Conservation (phyloP, 441 rosid species). For the Omphalea diandra region DNA sequence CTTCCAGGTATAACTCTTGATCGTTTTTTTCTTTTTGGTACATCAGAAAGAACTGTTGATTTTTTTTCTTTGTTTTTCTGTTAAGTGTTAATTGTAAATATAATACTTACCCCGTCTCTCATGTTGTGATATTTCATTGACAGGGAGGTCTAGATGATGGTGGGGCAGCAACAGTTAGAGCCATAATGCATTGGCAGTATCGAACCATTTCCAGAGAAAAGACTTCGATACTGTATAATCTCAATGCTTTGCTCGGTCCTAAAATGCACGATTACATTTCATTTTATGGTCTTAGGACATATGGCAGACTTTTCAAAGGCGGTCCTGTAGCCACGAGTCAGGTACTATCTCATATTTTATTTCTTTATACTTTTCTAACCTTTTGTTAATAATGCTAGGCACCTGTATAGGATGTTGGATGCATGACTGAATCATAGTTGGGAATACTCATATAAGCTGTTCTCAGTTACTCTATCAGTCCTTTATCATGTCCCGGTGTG, state of each 20-base stretch:
- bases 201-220: constrained; percentile 90
- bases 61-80: too few species aligned
- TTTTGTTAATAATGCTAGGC: not conserved
- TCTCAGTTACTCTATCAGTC: too few species aligned
- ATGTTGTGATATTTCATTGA: constrained; percentile 21
- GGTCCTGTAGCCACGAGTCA: constrained; percentile 95
- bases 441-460: not conserved
- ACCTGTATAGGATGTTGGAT: not conserved
- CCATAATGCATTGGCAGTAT: constrained; percentile 99
- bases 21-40: too few species aligned
- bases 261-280: constrained; percentile 81
- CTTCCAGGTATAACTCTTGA: constrained; percentile 63
- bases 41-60: too few species aligned
- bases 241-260: constrained; percentile 60
- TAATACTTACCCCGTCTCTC: constrained; percentile 1
- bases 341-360: constrained; percentile 39
- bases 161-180: constrained; percentile 98
- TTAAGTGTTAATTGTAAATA: constrained; percentile 12
- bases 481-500: not conserved
- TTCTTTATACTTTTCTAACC: not conserved
- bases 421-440: not conserved
- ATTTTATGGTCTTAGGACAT: constrained; percentile 88
- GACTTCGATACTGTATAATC: constrained; percentile 78
- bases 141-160: constrained; percentile 98
- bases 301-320: constrained; percentile 72